Base-by-base conservation (phyloP, 495 filamentous ascomycete genomes). In the Aspergillus bridgeri region DNA sequence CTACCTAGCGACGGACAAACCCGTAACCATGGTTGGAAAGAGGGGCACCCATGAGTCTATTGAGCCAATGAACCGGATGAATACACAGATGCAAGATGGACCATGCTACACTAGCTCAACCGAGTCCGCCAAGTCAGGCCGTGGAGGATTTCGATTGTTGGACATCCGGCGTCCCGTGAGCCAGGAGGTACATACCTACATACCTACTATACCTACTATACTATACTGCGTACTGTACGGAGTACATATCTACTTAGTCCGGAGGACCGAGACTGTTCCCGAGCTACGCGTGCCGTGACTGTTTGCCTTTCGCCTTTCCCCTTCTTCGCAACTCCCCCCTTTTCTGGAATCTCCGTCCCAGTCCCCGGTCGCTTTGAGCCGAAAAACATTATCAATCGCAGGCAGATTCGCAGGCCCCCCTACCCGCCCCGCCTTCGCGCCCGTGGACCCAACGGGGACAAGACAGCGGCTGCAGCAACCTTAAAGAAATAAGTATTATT, bases 401-500 rank as follows among this genome's bases (percentile, higher is more conserved):
- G 33, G 8, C 33, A 11, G 33, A 38, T 38, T 38, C 33, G 3
- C 33, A 23, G 22, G 50, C 29, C 50, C 27, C 45, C 56, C 45
- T 59, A 62, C 50, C 64, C 55, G 60, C 61, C 65, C 59, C 61
- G 58, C 33, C 61, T 58, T 60, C 51, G 56, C 59, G 54, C 65
- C 65, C 65, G 65, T 67, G 65, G 65, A 55, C 65, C 65, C 59
- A 67, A 67, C 65, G 55, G 65, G 61, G 54, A 58, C 57, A 61
- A 60, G 61, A 64, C 60, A 60, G 65, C 65, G 60, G 65, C 62
- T 62, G 62, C 58, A 61, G 62, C 64, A 67, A 67, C 61, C 64
- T 67, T 67, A 67, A 64, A 67, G 55, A 27, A 59, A 24, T 56
- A 38, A 21, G 22, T 42, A 21, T 17, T 29, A 15, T 38, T 38